Evolutionary conservation across 139 green algal species (phyloP).

Genomic region (Picochlorum sp.): DNA sequence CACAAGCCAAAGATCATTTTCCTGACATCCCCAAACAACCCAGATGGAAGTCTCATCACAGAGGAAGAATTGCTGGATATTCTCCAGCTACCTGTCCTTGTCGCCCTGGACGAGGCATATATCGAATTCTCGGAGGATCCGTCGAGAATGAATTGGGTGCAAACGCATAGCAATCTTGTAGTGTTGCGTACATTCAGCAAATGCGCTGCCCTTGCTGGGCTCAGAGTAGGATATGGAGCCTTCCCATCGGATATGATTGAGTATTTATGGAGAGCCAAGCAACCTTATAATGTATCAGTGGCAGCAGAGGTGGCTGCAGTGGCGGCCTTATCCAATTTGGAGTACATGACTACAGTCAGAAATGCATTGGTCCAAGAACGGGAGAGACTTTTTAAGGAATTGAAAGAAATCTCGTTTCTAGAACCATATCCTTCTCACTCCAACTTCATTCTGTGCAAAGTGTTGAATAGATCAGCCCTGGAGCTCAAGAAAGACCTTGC

Average conservation of each 20-base stretch:
- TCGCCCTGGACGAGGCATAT: slow-evolving; percentile 99
- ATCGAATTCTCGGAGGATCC: slow-evolving; percentile 84
- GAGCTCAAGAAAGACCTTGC: slow-evolving; percentile 73
- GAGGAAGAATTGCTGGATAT: slow-evolving; percentile 70
- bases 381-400: slow-evolving; percentile 46
- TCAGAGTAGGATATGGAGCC: slow-evolving; percentile 51
- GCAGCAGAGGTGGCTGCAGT: slow-evolving; percentile 77
- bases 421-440: slow-evolving; percentile 81
- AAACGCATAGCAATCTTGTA: slow-evolving; percentile 73
- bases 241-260: slow-evolving; percentile 69
- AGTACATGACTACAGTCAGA: slow-evolving; percentile 67
- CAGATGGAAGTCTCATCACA: slow-evolving; percentile 82
- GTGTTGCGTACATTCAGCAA: slow-evolving; percentile 98
- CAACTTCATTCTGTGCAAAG: slow-evolving; percentile 94
- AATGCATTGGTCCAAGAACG: slow-evolving; percentile 80
- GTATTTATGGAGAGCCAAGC: slow-evolving; percentile 95
- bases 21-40: slow-evolving; percentile 98
- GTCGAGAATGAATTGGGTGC: slow-evolving; percentile 68
- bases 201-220: slow-evolving; percentile 68
- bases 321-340: slow-evolving; percentile 63
- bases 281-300: slow-evolving; percentile 98
- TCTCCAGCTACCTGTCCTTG: slow-evolving; percentile 77
- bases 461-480: slow-evolving; percentile 53
- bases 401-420: slow-evolving; percentile 73
- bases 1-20: slow-evolving; percentile 95